Base-by-base conservation (phyloP, 768 basidiomycete species). In the Calvatia gigantea region DNA sequence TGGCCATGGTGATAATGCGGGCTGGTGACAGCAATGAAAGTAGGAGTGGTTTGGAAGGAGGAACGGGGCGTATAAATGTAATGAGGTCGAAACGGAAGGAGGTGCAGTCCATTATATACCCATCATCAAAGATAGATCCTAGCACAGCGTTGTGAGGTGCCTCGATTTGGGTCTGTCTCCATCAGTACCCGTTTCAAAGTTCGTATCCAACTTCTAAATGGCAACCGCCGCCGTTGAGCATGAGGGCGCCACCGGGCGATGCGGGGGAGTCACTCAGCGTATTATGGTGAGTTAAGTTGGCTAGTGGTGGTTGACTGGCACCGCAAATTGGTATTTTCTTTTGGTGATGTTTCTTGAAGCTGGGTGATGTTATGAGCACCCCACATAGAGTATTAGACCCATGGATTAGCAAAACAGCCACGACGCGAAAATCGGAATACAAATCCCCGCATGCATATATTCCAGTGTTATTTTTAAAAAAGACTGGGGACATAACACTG, bases 161-260 rank as follows among this genome's bases (percentile, higher is more conserved):
- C 47, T 39, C 33, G 38, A 56, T 42, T 25, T 56, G 29, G 54
- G 19, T 35, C 43, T 39, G 31, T 56, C 54, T 56, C 46, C 19
- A 28, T 4, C 11, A 6, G 23, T 15, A 37, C 25, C 9, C n/a
- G 46, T 56, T 56, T 56, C 38, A 42, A 6, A 23, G n/a, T 15
- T 23, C 48, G 39, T 32, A 41, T 27, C 42, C 43, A 56, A 44
- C 45, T 9, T 41, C 32, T 9, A 5, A 3, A 28, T 37, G n/a
- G 32, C 11, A 21, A 28, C 28, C 41, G 12, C 37, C n/a, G 38
- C 45, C 27, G 21, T 31, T 27, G 4, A 32, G 28, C 42, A 19
- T n/a, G 8, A 25, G 33, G 12, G 17, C 25, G 28, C 42, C 17
- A 33, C 29, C 3, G 27, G n/a, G 33, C 45, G 42, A 43, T n/a